A percentile compares a stretch with the other conserved stretches of the same genome.
These are phyloP conservation scores for Hygrocybe punicea DNA, from an alignment of 768 basidiomycete species.

Conservation along the genomic window DNA sequence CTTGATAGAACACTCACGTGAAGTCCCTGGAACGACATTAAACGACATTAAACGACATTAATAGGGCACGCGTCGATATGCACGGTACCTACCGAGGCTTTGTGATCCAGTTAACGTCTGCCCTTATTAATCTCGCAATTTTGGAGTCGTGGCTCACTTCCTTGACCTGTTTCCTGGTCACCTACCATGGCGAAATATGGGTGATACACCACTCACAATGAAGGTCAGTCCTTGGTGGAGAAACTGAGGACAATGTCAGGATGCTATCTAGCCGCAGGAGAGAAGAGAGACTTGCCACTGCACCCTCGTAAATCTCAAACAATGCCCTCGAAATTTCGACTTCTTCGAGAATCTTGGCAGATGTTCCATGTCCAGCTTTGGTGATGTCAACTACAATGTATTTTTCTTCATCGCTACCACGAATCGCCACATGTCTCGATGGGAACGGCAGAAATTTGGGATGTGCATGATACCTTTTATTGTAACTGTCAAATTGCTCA, in stretches of 20 bases:
- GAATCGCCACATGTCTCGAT: conserved; percentile 65
- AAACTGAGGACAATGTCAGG: conserved; percentile 47
- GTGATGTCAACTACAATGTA: conserved; percentile 72
- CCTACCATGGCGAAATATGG: neutral
- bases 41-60: neutral
- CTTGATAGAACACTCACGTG: conserved; percentile 48
- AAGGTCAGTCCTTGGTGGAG: conserved; percentile 85
- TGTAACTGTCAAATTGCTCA: neutral
- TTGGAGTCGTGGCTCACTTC: conserved; percentile 79
- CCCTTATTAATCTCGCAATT: conserved; percentile 62
- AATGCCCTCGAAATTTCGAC: conserved; percentile 78
- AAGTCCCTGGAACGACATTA: conserved; percentile 51
- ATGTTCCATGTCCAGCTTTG: conserved; percentile 31
- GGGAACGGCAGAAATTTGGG: conserved; percentile 78
- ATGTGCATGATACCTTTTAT: conserved; percentile 73
- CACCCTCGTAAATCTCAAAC: conserved; percentile 89
- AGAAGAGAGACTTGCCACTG: conserved; percentile 52
- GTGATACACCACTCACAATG: conserved; percentile 46
- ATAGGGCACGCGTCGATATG: neutral
- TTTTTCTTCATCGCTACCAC: conserved; percentile 73
- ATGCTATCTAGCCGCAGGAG: neutral
- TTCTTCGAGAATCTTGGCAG: conserved; percentile 64
- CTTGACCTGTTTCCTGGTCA: conserved; percentile 48
- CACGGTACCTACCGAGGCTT: conserved; percentile 49
- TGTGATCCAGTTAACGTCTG: conserved; percentile 86